These are phyloP conservation scores for Leccinum pseudoinsigne DNA, from an alignment of 1,284 basidiomycete species.

Conservation along the genomic window DNA sequence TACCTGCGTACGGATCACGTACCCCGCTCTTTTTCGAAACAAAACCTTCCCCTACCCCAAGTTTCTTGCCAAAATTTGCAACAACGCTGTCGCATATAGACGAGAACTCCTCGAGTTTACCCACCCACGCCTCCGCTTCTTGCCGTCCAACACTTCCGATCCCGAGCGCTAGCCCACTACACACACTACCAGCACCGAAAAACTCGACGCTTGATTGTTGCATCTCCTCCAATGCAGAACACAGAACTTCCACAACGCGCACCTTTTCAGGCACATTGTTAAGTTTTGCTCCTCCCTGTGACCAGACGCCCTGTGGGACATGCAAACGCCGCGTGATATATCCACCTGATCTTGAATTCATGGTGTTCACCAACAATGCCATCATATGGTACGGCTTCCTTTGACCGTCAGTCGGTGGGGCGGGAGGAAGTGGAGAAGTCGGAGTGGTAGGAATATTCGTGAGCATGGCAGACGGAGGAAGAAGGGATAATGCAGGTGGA, in stretches of 20 bases:
- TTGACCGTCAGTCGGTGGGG: constrained; percentile 69
- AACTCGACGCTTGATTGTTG: constrained; percentile 63
- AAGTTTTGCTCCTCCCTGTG: constrained; percentile 83
- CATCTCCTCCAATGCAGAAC: constrained; percentile 75
- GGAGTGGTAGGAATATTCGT: constrained; percentile 67
- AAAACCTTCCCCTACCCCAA: constrained; percentile 84
- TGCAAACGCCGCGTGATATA: constrained; percentile 89
- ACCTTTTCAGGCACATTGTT: constrained; percentile 83
- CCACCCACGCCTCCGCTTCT: constrained; percentile 72
- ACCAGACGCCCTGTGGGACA: constrained; percentile 90
- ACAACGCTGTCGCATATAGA: constrained; percentile 84
- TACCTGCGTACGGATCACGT: constrained; percentile 31
- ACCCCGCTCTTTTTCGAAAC: constrained; percentile 77
- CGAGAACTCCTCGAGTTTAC: constrained; percentile 70
- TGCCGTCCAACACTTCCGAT: constrained; percentile 67
- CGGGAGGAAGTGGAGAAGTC: constrained; percentile 69
- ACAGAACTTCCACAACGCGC: constrained; percentile 77
- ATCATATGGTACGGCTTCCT: constrained; percentile 92
- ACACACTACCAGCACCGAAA: constrained; percentile 77
- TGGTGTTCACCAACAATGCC: constrained; percentile 76
- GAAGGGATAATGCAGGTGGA: constrained; percentile 42
- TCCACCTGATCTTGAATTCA: constrained; percentile 80
- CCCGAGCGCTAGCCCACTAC: constrained; percentile 69
- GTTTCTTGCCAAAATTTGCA: constrained; percentile 84
- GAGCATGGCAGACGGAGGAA: constrained; percentile 52